A percentile compares a stretch with the other conserved stretches of the same genome.
Conservation (phyloP, 768 basidiomycete species). For the Amanita fuliginea region DNA sequence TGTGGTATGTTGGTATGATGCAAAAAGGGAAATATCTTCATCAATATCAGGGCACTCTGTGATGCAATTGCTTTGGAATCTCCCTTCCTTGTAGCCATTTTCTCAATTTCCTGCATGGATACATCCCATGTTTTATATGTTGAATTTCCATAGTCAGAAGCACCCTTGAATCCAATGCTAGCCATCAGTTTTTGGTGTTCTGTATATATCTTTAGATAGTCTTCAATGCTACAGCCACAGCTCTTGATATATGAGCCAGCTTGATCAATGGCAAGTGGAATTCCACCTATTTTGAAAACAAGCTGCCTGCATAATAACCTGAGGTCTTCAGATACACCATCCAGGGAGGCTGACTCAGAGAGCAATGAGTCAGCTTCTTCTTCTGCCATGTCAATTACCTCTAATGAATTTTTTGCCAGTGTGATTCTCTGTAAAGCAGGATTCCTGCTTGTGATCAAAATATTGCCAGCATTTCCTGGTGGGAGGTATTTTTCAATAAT, state of each 20-base stretch:
- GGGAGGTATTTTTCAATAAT: no score
- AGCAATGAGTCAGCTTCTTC: no score
- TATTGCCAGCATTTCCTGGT: not conserved
- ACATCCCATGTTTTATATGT: constrained; percentile 3
- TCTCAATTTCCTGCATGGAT: not conserved
- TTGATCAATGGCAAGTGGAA: constrained; percentile 8
- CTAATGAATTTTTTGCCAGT: no score
- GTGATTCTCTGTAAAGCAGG: no score
- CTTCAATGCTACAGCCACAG: not conserved
- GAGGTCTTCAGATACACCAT: not conserved
- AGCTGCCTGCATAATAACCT: not conserved
- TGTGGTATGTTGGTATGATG: not conserved
- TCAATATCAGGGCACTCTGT: not conserved
- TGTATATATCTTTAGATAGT: not conserved
- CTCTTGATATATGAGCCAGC: not conserved
- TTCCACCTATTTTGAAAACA: not conserved
- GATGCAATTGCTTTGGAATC: not conserved
- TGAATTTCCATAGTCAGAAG: not conserved
- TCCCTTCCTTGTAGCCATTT: not conserved
- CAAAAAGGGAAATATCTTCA: not conserved
- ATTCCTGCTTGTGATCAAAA: no score
- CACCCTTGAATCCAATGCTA: not conserved
- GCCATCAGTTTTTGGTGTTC: not conserved
- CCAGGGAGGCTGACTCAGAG: not conserved
- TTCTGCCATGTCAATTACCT: no score